Evolutionary conservation across 768 basidiomycete species (phyloP), one percentile per base, ranked within the genome.

Genomic region (Coprinellus aureogranulatus): DNA sequence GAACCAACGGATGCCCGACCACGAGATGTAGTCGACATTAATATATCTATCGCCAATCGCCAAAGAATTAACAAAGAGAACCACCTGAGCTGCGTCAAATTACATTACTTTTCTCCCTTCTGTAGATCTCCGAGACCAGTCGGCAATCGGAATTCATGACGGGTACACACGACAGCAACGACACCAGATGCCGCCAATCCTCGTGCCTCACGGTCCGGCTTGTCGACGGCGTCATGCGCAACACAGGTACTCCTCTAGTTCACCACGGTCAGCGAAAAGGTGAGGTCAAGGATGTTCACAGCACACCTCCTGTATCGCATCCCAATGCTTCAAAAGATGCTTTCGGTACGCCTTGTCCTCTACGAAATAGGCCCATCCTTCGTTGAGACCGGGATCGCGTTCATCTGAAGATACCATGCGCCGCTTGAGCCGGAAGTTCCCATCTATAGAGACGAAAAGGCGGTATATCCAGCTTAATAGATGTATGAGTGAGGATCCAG

Each of bases 71-170:
- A n/a, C n/a, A n/a, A n/a, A n/a, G n/a, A n/a, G n/a, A n/a, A n/a
- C n/a, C n/a, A n/a, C n/a, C n/a, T n/a, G n/a, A n/a, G n/a, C n/a
- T n/a, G n/a, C n/a, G n/a, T n/a, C 42, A 39, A 61, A 41, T 40
- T n/a, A n/a, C 45, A 65, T 20, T 49, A 72, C 71, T 65, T 30
- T 64, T 73, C 73, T 12, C 71, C 72, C 28, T 68, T 67, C 50
- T 74, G 73, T 2, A 74, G 47, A 59, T 71, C 69, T 27, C 70
- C 71, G 1, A 73, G 58, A 5, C 63, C 61, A 22, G 34, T 61
- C 3, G 65, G 64, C 2, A 62, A 60, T 34, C 66, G 64, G 54
- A 71, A 60, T 49, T 68, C 63, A 46, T 72, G 70, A 8, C 65
- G 56, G 1, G 58, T 58, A 41, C 70, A 74, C 22, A 65, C 62